These are phyloP conservation scores for Populus deltoides DNA, from an alignment of 345 rosid species.

Conservation along the genomic window DNA sequence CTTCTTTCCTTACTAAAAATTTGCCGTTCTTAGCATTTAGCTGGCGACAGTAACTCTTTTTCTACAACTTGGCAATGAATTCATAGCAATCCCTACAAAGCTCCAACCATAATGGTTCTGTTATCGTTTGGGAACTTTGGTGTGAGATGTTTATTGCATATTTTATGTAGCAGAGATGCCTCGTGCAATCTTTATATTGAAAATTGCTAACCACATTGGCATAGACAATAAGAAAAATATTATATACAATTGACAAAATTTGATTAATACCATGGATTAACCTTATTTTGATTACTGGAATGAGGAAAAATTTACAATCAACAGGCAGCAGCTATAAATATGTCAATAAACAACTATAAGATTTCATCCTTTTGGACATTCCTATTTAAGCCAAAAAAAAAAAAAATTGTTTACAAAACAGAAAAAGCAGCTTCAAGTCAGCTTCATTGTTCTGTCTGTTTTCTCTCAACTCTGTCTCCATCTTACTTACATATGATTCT, in stretches of 20 bases:
- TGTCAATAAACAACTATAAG: background rate
- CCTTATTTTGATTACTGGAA: background rate
- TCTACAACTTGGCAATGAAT: background rate
- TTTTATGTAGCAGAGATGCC: background rate
- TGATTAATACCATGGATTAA: background rate
- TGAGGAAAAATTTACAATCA: background rate
- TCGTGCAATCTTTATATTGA: background rate
- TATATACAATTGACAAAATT: background rate
- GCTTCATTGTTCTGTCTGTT: no score
- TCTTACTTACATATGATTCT: background rate
- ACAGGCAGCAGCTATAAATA: background rate
- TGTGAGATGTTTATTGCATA: background rate
- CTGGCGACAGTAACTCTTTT: background rate
- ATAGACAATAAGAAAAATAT: background rate
- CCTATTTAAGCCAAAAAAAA: background rate
- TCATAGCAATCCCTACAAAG: background rate
- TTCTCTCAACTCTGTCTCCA: background rate
- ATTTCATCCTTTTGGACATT: background rate
- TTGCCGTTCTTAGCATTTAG: background rate
- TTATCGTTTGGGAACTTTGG: background rate
- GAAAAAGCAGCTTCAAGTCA: background rate
- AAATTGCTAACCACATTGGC: background rate
- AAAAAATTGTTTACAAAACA: background rate
- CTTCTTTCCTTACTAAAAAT: background rate
- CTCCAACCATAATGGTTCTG: background rate